phyloP scores from a whole-genome alignment of 768 basidiomycete genomes.

The Filobasidium wieringae region DNA sequence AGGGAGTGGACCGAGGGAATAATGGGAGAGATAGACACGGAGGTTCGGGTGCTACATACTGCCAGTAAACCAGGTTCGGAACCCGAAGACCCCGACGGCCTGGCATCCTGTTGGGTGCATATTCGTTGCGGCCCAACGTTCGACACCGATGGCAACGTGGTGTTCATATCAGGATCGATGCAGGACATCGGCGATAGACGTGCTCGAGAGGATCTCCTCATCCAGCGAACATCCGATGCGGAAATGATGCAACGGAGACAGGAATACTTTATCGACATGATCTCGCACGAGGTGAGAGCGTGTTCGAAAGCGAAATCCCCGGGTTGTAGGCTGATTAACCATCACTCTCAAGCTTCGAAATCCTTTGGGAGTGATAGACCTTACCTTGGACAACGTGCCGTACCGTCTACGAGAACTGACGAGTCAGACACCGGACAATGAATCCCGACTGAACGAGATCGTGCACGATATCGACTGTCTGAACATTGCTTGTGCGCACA shows the following conservation, averaged over 20 bases:
- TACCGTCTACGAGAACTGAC: background rate
- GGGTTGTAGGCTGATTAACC: background rate
- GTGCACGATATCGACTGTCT: background rate
- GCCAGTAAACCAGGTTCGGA: no score
- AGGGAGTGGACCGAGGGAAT: no score
- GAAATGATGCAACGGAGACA: background rate
- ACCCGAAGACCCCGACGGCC: no score
- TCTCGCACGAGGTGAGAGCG: background rate
- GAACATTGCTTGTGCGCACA: background rate
- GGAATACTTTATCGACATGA: constrained; percentile 2
- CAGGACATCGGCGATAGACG: no score
- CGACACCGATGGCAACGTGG: no score
- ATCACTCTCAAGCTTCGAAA: background rate
- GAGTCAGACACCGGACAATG: background rate
- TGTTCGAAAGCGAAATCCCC: background rate
- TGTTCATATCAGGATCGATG: no score
- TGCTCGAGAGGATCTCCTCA: background rate
- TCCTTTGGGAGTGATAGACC: background rate
- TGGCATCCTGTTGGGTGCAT: no score
- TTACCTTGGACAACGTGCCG: background rate
- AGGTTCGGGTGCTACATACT: no score
- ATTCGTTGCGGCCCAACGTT: no score
- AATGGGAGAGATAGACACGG: no score
- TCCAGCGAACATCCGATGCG: background rate
- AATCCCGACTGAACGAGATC: background rate